Percentiles rank a stretch among this genome's conserved stretches.
Conservation (phyloP, 1,284 basidiomycete genomes). For the Ustilago loliicola region DNA sequence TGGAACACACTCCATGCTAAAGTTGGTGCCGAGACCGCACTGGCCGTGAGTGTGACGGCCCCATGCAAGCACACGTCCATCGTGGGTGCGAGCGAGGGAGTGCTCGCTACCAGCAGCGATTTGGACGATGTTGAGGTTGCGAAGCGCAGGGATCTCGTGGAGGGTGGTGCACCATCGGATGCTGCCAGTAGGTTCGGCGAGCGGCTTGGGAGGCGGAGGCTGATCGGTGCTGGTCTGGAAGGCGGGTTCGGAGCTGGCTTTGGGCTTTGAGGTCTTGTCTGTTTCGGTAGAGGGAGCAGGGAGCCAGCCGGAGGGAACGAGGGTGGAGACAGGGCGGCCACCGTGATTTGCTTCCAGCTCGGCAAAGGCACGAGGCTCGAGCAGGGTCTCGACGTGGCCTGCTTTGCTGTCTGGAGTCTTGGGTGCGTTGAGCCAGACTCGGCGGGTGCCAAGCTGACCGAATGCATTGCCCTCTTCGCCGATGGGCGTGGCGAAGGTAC, state of each 20-base stretch:
- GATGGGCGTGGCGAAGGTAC: slow-evolving; percentile 84
- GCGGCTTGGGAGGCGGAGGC: slow-evolving; percentile 54
- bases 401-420: slow-evolving; percentile 71
- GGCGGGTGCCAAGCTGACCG: slow-evolving; percentile 81
- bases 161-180: slow-evolving; percentile 81
- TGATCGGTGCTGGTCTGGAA: slow-evolving; percentile 50
- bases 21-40: slow-evolving; percentile 81
- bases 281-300: slow-evolving; percentile 69
- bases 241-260: slow-evolving; percentile 22
- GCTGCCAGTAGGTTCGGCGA: slow-evolving; percentile 67
- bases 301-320: slow-evolving; percentile 37
- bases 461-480: slow-evolving; percentile 83
- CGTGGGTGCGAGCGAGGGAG: slow-evolving; percentile 76
- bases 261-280: slow-evolving; percentile 28
- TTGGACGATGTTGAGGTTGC: slow-evolving; percentile 78
- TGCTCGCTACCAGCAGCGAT: slow-evolving; percentile 81
- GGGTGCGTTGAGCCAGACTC: slow-evolving; percentile 73
- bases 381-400: slow-evolving; percentile 71
- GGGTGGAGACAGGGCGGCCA: slow-evolving; percentile 69
- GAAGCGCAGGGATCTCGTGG: slow-evolving; percentile 84
- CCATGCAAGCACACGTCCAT: slow-evolving; percentile 80
- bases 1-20: slow-evolving; percentile 80
- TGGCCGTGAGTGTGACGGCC: slow-evolving; percentile 75
- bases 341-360: slow-evolving; percentile 65
- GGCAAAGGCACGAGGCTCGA: slow-evolving; percentile 59